Evolutionary conservation across 176 grass and related monocot genomes (phyloP).

Genomic region (Phoenix dactylifera): DNA sequence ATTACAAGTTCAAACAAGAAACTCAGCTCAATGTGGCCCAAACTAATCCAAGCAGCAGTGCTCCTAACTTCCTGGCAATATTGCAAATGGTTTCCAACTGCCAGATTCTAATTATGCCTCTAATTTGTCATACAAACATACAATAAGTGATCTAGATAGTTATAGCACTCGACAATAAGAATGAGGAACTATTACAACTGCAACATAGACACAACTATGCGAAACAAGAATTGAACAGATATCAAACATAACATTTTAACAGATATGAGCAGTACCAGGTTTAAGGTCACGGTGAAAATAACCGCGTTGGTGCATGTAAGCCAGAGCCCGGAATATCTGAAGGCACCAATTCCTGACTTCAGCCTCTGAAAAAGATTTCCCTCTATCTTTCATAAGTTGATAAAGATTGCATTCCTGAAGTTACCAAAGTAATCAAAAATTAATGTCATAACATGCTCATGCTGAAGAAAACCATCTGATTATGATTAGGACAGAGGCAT

Average conservation of each 20-base stretch:
- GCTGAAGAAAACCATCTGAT: not conserved
- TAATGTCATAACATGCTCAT: conserved; percentile 11
- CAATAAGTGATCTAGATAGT: too few species aligned
- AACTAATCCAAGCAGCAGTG: too few species aligned
- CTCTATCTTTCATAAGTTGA: conserved; percentile 90
- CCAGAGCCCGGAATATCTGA: conserved; percentile 96
- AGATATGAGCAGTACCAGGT: conserved; percentile 50
- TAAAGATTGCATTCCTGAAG: conserved; percentile 91
- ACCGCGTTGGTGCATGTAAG: conserved; percentile 93
- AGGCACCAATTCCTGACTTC: conserved; percentile 93
- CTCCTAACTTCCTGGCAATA: too few species aligned
- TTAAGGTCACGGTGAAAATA: conserved; percentile 99
- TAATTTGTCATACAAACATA: too few species aligned
- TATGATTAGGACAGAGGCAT: conserved; percentile 16
- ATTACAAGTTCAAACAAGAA: too few species aligned
- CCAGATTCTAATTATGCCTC: too few species aligned
- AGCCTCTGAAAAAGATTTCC: conserved; percentile 64
- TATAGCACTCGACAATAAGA: too few species aligned
- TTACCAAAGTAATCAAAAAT: not conserved
- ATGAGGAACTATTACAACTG: too few species aligned
- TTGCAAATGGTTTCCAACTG: too few species aligned
- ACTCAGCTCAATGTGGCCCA: too few species aligned
- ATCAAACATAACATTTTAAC: not conserved
- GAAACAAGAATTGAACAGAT: too few species aligned
- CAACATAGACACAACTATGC: too few species aligned